Conservation (phyloP, 495 filamentous ascomycete species). For the Oleoguttula mirabilis region DNA sequence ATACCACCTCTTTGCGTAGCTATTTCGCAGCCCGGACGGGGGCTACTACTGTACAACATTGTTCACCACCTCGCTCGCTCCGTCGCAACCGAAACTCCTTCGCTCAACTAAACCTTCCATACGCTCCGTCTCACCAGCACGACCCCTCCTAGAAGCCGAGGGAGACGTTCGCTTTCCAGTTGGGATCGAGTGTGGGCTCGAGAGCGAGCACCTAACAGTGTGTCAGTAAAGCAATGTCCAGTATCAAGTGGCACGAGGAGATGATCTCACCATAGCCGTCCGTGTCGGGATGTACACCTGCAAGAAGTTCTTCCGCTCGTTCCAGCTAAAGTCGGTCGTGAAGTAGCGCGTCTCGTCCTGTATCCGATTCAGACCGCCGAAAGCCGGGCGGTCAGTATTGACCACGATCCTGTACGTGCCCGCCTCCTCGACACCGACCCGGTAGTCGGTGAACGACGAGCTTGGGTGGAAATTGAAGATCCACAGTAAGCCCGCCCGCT, state of each 20-base stretch:
- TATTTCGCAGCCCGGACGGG: too few species aligned
- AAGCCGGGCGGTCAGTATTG: conserved; percentile 63
- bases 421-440: conserved; percentile 69
- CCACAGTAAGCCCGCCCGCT: conserved; percentile 80
- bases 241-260: not conserved
- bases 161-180: conserved; percentile 8
- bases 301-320: conserved; percentile 72
- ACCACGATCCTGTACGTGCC: conserved; percentile 86
- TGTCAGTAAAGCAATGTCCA: not conserved
- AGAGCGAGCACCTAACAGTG: conserved; percentile 7
- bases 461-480: conserved; percentile 92
- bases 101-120: too few species aligned
- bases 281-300: conserved; percentile 85
- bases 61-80: too few species aligned
- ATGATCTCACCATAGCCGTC: conserved; percentile 63
- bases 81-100: too few species aligned
- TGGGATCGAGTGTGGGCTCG: conserved; percentile 13
- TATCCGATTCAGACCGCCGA: conserved; percentile 70
- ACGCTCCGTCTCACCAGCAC: too few species aligned
- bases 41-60: too few species aligned
- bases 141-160: conserved; percentile 10
- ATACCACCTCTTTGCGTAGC: too few species aligned
- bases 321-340: conserved; percentile 81
- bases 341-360: conserved; percentile 72
- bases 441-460: conserved; percentile 83